phyloP scores from a whole-genome alignment of 306 rosid species.

The Begonia masoniana region DNA sequence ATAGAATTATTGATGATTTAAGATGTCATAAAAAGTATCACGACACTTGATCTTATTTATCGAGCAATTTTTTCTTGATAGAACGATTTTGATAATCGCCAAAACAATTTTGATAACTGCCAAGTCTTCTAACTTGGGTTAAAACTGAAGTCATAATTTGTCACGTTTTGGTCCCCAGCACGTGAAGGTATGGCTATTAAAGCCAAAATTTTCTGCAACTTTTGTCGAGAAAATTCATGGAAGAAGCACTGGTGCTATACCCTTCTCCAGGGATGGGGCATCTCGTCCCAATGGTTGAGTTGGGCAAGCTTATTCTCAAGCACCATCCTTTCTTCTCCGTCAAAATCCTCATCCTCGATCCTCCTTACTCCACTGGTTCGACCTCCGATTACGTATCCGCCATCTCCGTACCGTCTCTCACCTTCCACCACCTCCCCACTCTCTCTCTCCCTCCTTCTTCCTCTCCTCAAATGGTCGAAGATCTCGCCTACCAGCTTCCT shows the following conservation, averaged over 20 bases:
- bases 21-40: too few species aligned
- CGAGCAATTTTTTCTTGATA: too few species aligned
- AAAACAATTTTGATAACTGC: too few species aligned
- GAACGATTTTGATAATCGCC: too few species aligned
- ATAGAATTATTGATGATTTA: too few species aligned
- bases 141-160: too few species aligned
- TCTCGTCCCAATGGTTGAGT: conserved; percentile 12
- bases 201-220: too few species aligned
- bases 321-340: conserved; percentile 9
- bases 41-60: too few species aligned
- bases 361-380: neutral
- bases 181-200: too few species aligned
- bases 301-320: conserved; percentile 14
- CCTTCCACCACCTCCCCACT: neutral
- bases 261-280: conserved; percentile 8
- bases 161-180: too few species aligned
- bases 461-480: conserved; percentile 1
- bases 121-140: too few species aligned
- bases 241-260: conserved; percentile 8
- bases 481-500: neutral
- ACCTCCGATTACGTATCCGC: conserved; percentile 1
- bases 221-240: neutral
- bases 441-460: conserved; percentile 11
- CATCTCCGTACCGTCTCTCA: neutral
- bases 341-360: conserved; percentile 4